Base-by-base conservation (phyloP, 495 filamentous ascomycete species). In the Penicillium turbatum region DNA sequence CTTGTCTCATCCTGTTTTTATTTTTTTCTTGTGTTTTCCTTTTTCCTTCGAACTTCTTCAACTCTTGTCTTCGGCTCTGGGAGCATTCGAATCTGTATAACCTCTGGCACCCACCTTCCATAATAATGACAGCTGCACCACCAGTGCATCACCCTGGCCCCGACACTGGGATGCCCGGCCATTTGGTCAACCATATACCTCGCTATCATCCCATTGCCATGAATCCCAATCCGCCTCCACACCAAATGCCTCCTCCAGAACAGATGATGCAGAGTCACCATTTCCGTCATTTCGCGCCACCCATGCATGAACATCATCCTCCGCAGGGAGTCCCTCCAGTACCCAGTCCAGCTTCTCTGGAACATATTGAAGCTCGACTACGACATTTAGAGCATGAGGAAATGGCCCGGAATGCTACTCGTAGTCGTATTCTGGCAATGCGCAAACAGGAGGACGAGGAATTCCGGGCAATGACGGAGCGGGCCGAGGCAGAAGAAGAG, bases 401-500 rank as follows among this genome's bases (percentile, higher is more conserved):
- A 53, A 73, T 74, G 50, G 63, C 64, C 40, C 72, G 74, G 26
- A 73, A 72, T 62, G 71, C 71, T 8, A 63, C 74, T 50, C 70
- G 74, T 48, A 71, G 65, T 41, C 74, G 74, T 48, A 51, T 75
- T 19, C 63, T 77, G 48, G 69, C 72, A 17, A 48, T 75, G n/a
- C 68, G 74, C 35, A 74, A 75, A 56, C 72, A 73, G n/a, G 74
- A 77, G 40, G 74, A 77, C 46, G 74, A 77, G 21, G 74, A 77
- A 30, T 77, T 76, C 31, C 71, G 74, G 46, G 64, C 72, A 61
- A 61, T 77, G 64, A 77, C 74, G 1, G 74, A 77, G 47, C 66
- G 60, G 60, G 74, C 74, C 17, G 74, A 77, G 55, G 66, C 63
- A 11, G 74, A 77, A 57, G 74, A 77, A 66, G 74, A 77, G 69